phyloP scores from a whole-genome alignment of 768 basidiomycete species.

The Cystofilobasidium ferigula region DNA sequence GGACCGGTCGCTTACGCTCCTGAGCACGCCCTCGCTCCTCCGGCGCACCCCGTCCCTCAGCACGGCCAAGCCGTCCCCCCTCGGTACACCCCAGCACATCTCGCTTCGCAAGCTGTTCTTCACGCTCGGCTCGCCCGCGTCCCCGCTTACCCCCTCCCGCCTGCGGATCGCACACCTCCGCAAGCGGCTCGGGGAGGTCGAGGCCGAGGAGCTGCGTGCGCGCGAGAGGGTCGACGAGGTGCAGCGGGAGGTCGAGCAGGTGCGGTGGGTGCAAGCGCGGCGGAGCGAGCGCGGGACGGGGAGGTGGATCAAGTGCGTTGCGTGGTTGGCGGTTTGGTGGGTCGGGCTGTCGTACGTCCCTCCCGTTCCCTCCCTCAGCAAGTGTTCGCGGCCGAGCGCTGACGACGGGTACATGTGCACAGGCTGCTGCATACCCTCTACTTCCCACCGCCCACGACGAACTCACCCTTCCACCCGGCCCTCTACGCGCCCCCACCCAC shows the following conservation, averaged over 20 bases:
- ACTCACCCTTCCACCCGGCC: slow-evolving; percentile 6
- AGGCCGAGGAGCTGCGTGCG: background rate
- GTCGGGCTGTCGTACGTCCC: background rate
- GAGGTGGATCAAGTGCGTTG: background rate
- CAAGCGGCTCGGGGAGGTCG: background rate
- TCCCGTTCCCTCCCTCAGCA: background rate
- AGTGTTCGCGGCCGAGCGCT: background rate
- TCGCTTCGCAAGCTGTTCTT: background rate
- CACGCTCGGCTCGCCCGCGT: background rate
- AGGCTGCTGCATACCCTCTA: background rate
- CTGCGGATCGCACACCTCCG: slow-evolving; percentile 18
- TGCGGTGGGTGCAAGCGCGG: slow-evolving; percentile 5
- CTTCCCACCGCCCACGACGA: background rate
- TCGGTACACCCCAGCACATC: background rate
- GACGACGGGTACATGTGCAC: background rate
- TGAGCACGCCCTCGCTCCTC: background rate
- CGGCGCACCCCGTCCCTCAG: background rate
- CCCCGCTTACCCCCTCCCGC: slow-evolving; percentile 8
- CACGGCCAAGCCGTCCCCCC: background rate
- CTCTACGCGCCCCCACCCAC: slow-evolving; percentile 5
- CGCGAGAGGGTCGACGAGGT: background rate
- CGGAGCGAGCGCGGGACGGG: background rate
- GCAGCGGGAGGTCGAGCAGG: background rate
- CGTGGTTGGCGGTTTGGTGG: slow-evolving; percentile 2
- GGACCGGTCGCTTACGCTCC: no score